Evolutionary conservation across 2,329 filamentous ascomycete species (phyloP).

Genomic region (Pseudogymnoascus sp.): DNA sequence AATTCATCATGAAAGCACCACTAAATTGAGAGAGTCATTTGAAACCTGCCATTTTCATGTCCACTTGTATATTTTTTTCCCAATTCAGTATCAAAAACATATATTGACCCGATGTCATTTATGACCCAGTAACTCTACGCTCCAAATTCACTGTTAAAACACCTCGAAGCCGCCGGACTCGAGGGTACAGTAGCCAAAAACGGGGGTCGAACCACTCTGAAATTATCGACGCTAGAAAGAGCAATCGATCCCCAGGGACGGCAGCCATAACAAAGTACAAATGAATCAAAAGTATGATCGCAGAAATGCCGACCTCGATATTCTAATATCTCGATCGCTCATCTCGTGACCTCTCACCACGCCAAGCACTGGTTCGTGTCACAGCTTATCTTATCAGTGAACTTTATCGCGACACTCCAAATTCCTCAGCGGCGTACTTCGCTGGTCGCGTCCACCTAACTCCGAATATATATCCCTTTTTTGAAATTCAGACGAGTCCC

Average conservation of each 20-base stretch:
- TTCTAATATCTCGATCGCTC: not conserved
- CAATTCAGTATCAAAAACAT: not conserved
- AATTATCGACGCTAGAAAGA: no score
- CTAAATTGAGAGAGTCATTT: not conserved
- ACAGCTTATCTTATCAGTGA: constrained; percentile 4
- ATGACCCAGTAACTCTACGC: no score
- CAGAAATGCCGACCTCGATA: not conserved
- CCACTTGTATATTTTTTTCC: not conserved
- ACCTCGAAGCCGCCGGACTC: no score
- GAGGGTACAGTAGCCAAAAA: no score
- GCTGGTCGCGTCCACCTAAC: not conserved
- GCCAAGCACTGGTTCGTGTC: not conserved
- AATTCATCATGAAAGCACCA: not conserved
- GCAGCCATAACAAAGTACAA: not conserved
- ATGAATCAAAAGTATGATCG: not conserved
- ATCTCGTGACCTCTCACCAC: not conserved
- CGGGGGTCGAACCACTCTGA: no score
- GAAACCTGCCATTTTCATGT: not conserved
- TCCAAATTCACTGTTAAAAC: no score
- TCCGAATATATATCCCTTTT: not conserved
- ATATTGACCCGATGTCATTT: no score
- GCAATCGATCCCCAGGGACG: no score
- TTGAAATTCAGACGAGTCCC: not conserved
- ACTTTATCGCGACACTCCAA: not conserved
- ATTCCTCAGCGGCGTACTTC: not conserved